Evolutionary conservation across 1,284 basidiomycete species (phyloP), one percentile per base, ranked within the genome.

Genomic region (Austroboletus niveus): DNA sequence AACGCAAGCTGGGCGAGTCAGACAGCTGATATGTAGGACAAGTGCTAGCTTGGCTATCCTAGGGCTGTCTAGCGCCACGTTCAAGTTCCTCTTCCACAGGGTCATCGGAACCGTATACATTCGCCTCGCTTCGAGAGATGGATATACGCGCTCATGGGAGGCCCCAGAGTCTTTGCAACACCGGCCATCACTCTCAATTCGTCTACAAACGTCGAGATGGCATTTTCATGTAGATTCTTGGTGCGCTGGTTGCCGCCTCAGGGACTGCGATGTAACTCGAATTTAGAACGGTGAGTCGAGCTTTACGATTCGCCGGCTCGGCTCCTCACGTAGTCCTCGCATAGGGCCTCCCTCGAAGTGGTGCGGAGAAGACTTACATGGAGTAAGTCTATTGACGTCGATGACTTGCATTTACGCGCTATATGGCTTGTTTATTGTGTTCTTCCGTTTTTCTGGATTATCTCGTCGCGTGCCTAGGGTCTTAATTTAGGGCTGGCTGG

Each of bases 311-410:
- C 31, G 12, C 32, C 20, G 20, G 2, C 12, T 42, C 12, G 4
- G 15, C 24, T 30, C 11, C 27, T 31, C 27, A 40, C 42, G 10
- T 41, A 34, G 9, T 41, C 8, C 5, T 40, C 43, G 5, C 41
- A 27, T 27, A 86, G 84, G 84, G 79, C 15, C 70, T 87, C 6
- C 87, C 87, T 5, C 73, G 80, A 4, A 88, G 77, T 51, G 88
- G 88, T 3, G 88, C 84, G 15, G 88, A 90, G 72, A 88, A 88
- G 70, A 85, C 84, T 50, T 91, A 90, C 59, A 70, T 90, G 32
- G 86, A 89, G 54, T 87, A 76, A 60, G 79, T 88, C 29, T 90
- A 80, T 65, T 74, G 79, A 40, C 72, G 73, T 15, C 88, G 51
- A 73, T 72, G 7, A 82, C 82, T 4, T 86, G 83, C 57, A 63